phyloP scores from a whole-genome alignment of 495 filamentous ascomycete species.

The Hypomontagnella submonticulosa region DNA sequence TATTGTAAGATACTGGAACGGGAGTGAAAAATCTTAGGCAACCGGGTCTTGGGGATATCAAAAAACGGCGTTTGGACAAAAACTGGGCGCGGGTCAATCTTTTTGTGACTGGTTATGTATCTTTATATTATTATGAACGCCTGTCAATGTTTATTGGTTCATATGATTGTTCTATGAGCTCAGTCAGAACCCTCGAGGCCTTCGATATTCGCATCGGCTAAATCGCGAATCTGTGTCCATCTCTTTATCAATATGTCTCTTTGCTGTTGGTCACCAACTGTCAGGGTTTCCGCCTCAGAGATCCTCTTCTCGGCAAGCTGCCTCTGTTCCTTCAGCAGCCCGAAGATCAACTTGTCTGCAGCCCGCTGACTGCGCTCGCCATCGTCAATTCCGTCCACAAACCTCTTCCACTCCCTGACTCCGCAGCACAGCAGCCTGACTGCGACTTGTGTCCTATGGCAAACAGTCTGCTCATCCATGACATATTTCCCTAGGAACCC shows the following conservation, averaged over 20 bases:
- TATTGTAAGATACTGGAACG: constrained; percentile 20
- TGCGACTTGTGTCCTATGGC: constrained; percentile 79
- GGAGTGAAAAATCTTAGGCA: constrained; percentile 5
- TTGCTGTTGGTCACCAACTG: constrained; percentile 43
- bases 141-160: constrained; percentile 24
- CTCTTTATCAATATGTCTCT: constrained; percentile 55
- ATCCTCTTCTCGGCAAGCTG: constrained; percentile 52
- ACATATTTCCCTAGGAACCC: constrained; percentile 78
- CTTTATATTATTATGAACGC: constrained; percentile 26
- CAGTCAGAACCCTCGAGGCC: constrained; percentile 23
- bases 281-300: constrained; percentile 49
- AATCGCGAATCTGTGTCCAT: constrained; percentile 63
- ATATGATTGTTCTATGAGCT: not conserved
- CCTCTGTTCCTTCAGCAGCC: constrained; percentile 35
- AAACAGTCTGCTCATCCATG: constrained; percentile 68
- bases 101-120: constrained; percentile 20
- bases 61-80: constrained; percentile 29
- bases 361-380: constrained; percentile 48
- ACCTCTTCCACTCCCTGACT: constrained; percentile 50
- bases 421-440: constrained; percentile 59
- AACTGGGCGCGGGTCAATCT: constrained; percentile 21
- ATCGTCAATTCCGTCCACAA: constrained; percentile 52
- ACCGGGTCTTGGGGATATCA: not conserved
- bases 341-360: constrained; percentile 48
- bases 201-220: constrained; percentile 48